Conservation (phyloP, 2,329 filamentous ascomycete genomes). For the Claviceps citrina region DNA sequence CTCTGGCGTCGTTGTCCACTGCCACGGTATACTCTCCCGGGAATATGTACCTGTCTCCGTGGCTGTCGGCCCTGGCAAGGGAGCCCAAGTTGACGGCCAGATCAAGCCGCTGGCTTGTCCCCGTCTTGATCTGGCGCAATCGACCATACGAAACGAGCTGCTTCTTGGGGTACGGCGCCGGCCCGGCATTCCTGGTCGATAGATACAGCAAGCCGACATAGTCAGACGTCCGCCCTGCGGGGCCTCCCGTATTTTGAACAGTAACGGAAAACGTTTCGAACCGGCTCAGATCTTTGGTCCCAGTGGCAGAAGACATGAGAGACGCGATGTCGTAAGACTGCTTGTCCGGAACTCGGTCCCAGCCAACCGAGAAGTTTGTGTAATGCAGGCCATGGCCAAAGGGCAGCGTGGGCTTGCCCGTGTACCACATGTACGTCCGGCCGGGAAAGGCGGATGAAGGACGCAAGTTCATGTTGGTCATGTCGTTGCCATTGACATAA, state of each 20-base stretch:
- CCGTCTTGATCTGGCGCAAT: conserved; percentile 5
- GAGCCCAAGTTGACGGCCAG: conserved; percentile 5
- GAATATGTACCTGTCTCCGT: conserved; percentile 8
- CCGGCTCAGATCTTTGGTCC: neutral
- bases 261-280: neutral
- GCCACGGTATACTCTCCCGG: conserved; percentile 7
- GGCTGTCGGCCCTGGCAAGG: conserved; percentile 6
- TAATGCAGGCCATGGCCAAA: conserved; percentile 45
- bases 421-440: conserved; percentile 45
- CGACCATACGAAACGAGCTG: conserved; percentile 9
- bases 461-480: conserved; percentile 41
- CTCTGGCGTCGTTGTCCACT: conserved; percentile 5
- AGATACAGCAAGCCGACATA: conserved; percentile 9
- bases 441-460: conserved; percentile 31
- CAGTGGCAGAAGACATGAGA: neutral
- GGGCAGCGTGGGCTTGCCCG: conserved; percentile 29
- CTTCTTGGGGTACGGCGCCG: conserved; percentile 7
- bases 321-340: neutral
- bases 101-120: conserved; percentile 4
- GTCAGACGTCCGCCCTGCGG: conserved; percentile 5
- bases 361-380: conserved; percentile 29
- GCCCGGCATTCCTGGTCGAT: conserved; percentile 7
- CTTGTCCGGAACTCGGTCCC: conserved; percentile 1
- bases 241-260: neutral
- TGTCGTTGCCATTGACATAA: conserved; percentile 33